Evolutionary conservation across 768 basidiomycete genomes (phyloP).

Genomic region (Paxillus involutus): DNA sequence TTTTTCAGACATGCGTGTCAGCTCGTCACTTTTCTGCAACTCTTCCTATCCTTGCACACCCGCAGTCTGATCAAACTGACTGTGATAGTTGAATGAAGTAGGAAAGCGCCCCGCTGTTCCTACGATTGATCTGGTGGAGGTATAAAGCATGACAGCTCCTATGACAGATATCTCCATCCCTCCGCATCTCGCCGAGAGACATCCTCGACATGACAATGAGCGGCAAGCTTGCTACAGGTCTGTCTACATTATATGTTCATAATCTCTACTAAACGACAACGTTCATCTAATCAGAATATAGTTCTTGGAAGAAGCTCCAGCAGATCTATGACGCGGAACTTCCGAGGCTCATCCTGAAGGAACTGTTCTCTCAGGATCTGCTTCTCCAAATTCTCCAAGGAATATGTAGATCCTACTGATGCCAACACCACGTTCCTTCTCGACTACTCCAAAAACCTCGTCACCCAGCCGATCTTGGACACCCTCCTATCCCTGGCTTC

Average conservation of each 20-base stretch:
- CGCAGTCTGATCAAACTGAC: too few relatives aligned
- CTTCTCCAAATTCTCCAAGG: conserved; percentile 81
- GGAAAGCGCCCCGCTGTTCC: conserved; percentile 2
- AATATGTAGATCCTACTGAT: conserved; percentile 67
- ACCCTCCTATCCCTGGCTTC: conserved; percentile 77
- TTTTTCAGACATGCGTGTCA: conserved; percentile 52
- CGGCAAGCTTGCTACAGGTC: conserved; percentile 64
- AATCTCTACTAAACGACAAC: background rate
- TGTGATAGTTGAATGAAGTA: too few relatives aligned
- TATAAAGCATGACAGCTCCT: conserved; percentile 13
- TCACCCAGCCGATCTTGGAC: conserved; percentile 81
- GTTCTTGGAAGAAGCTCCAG: conserved; percentile 91
- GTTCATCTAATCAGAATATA: conserved; percentile 59
- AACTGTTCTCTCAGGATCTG: conserved; percentile 93
- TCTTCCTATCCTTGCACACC: conserved; percentile 57
- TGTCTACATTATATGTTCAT: background rate
- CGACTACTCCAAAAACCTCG: conserved; percentile 96
- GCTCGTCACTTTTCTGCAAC: conserved; percentile 55
- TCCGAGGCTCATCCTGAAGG: conserved; percentile 78
- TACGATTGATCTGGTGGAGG: conserved; percentile 16
- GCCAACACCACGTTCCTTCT: conserved; percentile 80
- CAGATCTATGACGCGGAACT: conserved; percentile 72
- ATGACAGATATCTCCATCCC: conserved; percentile 3
- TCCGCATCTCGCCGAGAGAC: background rate
- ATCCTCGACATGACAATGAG: conserved; percentile 44